A percentile compares a stretch with the other conserved stretches of the same genome.
Evolutionary conservation across 2,329 filamentous ascomycete genomes (phyloP).

Genomic region (Aotearoamyces nothofagi): DNA sequence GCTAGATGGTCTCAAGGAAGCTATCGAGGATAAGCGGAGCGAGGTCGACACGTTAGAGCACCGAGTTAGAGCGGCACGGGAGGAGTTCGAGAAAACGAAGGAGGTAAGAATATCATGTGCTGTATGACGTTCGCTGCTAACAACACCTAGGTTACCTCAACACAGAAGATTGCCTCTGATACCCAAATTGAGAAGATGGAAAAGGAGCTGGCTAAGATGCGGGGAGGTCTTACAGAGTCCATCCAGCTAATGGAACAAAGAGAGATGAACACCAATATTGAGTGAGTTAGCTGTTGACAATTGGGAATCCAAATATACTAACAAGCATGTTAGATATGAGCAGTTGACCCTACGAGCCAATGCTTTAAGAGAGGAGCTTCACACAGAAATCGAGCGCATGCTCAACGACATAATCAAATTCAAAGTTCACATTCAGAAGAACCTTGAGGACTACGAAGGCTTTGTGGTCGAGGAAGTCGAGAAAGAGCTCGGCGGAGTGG

Average conservation of each 20-base stretch:
- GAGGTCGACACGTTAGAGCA: slow-evolving; percentile 90
- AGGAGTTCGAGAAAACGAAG: slow-evolving; percentile 88
- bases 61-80: slow-evolving; percentile 71
- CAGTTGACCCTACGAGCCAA: slow-evolving; percentile 77
- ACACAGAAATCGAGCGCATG: slow-evolving; percentile 92
- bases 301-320: neutral
- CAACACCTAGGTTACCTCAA: slow-evolving; percentile 40
- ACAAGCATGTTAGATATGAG: slow-evolving; percentile 51
- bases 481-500: slow-evolving; percentile 52
- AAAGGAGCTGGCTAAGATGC: slow-evolving; percentile 91
- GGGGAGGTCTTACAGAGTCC: slow-evolving; percentile 66
- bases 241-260: slow-evolving; percentile 87
- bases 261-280: slow-evolving; percentile 93
- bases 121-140: slow-evolving; percentile 6
- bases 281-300: slow-evolving; percentile 39
- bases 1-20: slow-evolving; percentile 88
- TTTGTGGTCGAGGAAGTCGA: slow-evolving; percentile 93
- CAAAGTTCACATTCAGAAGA: slow-evolving; percentile 92
- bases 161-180: slow-evolving; percentile 78
- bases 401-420: slow-evolving; percentile 96
- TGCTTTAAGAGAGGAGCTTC: slow-evolving; percentile 84
- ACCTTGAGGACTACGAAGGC: slow-evolving; percentile 82
- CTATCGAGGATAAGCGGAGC: slow-evolving; percentile 85
- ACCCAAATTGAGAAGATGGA: slow-evolving; percentile 98
- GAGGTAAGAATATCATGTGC: slow-evolving; percentile 33